phyloP scores from a whole-genome alignment of 768 basidiomycete species.

The Rhodocollybia butyracea region DNA sequence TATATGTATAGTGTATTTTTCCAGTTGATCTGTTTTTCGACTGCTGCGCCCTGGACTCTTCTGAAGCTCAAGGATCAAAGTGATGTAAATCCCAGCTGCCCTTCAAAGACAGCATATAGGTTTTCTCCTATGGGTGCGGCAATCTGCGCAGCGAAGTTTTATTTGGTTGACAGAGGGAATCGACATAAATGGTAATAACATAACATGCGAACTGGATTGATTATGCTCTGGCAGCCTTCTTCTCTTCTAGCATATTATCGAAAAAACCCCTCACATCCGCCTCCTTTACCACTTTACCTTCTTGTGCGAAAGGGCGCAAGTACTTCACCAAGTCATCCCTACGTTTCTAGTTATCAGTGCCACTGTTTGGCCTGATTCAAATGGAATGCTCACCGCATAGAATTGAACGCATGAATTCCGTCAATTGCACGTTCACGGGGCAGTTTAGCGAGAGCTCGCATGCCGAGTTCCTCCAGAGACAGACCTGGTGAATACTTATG shows the following conservation, averaged over 20 bases:
- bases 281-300: constrained; percentile 72
- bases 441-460: constrained; percentile 69
- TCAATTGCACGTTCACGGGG: constrained; percentile 82
- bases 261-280: constrained; percentile 70
- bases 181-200: too few species aligned
- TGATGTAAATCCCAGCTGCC: too few species aligned
- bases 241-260: constrained; percentile 42
- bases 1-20: too few species aligned
- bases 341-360: constrained; percentile 5
- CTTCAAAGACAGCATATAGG: too few species aligned
- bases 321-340: constrained; percentile 72
- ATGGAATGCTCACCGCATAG: constrained; percentile 59
- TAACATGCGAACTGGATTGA: background rate
- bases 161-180: too few species aligned
- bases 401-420: constrained; percentile 80
- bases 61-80: too few species aligned
- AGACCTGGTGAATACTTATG: constrained; percentile 41
- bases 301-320: constrained; percentile 75
- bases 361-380: constrained; percentile 1
- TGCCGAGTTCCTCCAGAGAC: constrained; percentile 79
- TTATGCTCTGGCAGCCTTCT: background rate
- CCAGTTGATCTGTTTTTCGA: too few species aligned
- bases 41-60: too few species aligned
- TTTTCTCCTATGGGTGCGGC: too few species aligned
- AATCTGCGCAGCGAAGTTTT: too few species aligned